Conservation (phyloP, 2,329 filamentous ascomycete species). For the Calonectria ilicicola region DNA sequence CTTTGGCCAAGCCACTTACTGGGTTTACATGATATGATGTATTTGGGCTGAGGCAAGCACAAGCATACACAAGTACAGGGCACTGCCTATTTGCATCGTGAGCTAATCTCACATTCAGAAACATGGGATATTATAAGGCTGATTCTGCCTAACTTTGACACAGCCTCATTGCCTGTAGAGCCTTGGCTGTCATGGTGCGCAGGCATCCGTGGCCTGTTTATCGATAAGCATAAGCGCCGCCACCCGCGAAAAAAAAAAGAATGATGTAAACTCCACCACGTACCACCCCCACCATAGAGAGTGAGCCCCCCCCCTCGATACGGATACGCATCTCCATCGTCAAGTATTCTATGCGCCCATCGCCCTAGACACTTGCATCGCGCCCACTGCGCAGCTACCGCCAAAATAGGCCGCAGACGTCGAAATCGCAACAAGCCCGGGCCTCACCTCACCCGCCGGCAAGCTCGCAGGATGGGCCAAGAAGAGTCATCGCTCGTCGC, state of each 20-base stretch:
- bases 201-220: conserved; percentile 29
- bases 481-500: conserved; percentile 80
- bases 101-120: background rate
- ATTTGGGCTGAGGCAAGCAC: background rate
- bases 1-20: background rate
- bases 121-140: background rate
- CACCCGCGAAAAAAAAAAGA: conserved; percentile 31
- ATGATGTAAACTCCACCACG: conserved; percentile 38
- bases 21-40: no score
- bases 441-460: conserved; percentile 47
- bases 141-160: background rate
- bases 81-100: background rate
- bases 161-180: background rate
- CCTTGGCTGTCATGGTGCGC: conserved; percentile 20
- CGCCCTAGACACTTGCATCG: background rate
- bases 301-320: conserved; percentile 14
- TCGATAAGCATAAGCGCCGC: conserved; percentile 39
- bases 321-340: conserved; percentile 12
- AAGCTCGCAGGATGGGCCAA: conserved; percentile 80
- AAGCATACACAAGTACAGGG: background rate
- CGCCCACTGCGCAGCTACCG: conserved; percentile 27
- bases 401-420: conserved; percentile 55
- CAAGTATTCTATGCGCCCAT: conserved; percentile 24
- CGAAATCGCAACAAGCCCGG: conserved; percentile 50
- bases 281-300: conserved; percentile 33